Evolutionary conservation across 805 yeast species (phyloP), one percentile per base, ranked within the genome.

Genomic region (Ogataea philodendri): DNA sequence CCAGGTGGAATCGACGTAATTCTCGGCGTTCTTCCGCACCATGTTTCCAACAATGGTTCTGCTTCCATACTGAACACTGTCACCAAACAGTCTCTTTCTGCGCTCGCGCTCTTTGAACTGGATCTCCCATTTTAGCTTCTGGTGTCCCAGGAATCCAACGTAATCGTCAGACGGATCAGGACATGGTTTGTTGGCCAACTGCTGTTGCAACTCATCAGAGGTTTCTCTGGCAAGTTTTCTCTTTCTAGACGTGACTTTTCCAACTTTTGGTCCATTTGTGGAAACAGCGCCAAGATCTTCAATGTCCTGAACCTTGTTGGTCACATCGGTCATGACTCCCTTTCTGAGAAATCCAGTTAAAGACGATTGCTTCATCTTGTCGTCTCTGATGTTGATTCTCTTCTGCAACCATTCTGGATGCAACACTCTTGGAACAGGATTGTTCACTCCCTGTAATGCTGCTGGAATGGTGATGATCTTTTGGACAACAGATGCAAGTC

Each of bases 401-500:
- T 72, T 79, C 41, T 70, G 73, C 37, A 93, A 67, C 99, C 99
- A 93, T 19, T 82, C 93, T 0, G 99, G 99, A 53, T 90, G 97
- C 4, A 76, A 75, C 5, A 94, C 90, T 48, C 97, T 69, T 5
- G 97, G 97, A 27, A 94, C 97, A 0, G 99, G 99, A 52, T 93
- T 94, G 9, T 68, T 62, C 11, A 90, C 76, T 34, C 78, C 77
- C 63, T 93, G 98, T 36, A 90, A 67, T 5, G 97, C 97, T 4
- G 99, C 99, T 2, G 99, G 99, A 48, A 93, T 90, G 0, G 96
- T 84, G 48, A 93, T 85, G 51, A 93, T 87, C 62, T 94, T 93
- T 58, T 89, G 96, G 26, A 94, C 79, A 5, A 89, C 95, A 2
- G 96, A 87, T 0, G 90, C 94, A 22, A 93, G 70, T 52, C 99